Evolutionary conservation across 805 yeast species (phyloP).

Genomic region (Huiozyma naganishii): DNA sequence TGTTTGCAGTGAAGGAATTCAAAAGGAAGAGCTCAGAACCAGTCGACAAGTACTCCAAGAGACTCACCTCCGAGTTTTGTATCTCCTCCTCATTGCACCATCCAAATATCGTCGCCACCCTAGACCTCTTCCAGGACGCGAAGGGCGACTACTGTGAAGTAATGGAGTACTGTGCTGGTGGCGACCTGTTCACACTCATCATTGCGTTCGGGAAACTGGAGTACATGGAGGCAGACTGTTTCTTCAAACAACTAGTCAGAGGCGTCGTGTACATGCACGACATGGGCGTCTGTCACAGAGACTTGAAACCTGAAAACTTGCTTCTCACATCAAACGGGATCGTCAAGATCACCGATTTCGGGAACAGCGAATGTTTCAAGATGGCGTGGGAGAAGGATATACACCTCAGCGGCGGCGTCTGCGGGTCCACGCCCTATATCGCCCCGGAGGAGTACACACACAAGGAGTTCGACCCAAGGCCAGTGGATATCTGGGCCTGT

Average conservation of each 20-base stretch:
- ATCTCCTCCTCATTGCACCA: constrained; percentile 72
- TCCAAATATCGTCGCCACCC: constrained; percentile 62
- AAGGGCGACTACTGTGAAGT: constrained; percentile 78
- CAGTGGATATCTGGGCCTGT: constrained; percentile 86
- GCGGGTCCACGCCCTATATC: constrained; percentile 83
- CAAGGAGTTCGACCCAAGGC: constrained; percentile 65
- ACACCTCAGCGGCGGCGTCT: constrained; percentile 61
- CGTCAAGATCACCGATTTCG: constrained; percentile 80
- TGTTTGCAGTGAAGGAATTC: constrained; percentile 85
- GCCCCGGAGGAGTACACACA: constrained; percentile 75
- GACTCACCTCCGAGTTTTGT: constrained; percentile 75
- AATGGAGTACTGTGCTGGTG: constrained; percentile 78
- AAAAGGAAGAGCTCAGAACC: constrained; percentile 49
- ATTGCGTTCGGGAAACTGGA: constrained; percentile 71
- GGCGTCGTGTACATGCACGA: constrained; percentile 85
- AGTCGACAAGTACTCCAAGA: constrained; percentile 54
- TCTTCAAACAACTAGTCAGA: constrained; percentile 71
- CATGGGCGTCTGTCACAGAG: constrained; percentile 87
- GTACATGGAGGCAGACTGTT: constrained; percentile 79
- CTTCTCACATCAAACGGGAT: constrained; percentile 62
- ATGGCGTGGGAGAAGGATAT: constrained; percentile 76
- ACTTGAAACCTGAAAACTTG: constrained; percentile 88
- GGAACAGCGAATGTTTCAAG: constrained; percentile 71
- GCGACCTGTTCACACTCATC: constrained; percentile 66
- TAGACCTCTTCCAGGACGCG: constrained; percentile 69